Percentiles rank a stretch among this genome's conserved stretches.
These are phyloP conservation scores for Austroboletus rostrupii DNA, from an alignment of 1,284 basidiomycete genomes.

Conservation along the genomic window DNA sequence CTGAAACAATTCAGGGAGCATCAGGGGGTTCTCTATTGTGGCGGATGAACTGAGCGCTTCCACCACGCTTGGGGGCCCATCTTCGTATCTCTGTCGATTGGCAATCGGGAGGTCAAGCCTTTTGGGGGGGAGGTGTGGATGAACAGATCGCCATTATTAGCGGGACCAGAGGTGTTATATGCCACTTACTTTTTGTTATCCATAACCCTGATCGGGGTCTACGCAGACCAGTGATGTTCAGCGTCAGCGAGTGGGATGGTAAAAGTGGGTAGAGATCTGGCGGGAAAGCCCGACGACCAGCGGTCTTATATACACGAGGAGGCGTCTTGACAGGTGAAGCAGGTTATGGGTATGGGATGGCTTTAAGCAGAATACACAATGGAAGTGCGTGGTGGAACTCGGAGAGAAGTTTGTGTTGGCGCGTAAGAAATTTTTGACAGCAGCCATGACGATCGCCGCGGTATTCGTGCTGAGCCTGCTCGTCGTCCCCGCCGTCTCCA, in stretches of 20 bases:
- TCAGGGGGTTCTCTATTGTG: neutral
- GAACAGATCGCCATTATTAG: neutral
- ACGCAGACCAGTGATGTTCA: too few relatives aligned
- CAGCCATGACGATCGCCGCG: neutral
- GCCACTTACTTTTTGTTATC: neutral
- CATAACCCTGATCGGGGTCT: neutral
- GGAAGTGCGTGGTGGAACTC: too few relatives aligned
- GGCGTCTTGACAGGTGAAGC: too few relatives aligned
- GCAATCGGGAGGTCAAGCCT: neutral
- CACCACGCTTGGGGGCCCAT: neutral
- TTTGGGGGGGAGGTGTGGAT: neutral
- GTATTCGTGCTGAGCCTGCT: constrained; percentile 12
- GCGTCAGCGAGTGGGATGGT: too few relatives aligned
- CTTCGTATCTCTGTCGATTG: neutral
- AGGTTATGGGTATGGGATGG: too few relatives aligned
- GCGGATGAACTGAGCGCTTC: neutral
- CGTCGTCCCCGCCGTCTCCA: constrained; percentile 4
- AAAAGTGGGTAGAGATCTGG: too few relatives aligned
- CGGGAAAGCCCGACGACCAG: too few relatives aligned
- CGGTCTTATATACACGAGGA: too few relatives aligned
- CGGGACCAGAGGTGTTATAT: neutral
- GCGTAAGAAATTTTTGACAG: too few relatives aligned
- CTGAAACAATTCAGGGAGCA: constrained; percentile 10
- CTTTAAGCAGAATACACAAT: too few relatives aligned
- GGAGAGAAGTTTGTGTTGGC: too few relatives aligned